Base-by-base conservation (phyloP, 495 filamentous ascomycete species). In the Annulohypoxylon bovei region DNA sequence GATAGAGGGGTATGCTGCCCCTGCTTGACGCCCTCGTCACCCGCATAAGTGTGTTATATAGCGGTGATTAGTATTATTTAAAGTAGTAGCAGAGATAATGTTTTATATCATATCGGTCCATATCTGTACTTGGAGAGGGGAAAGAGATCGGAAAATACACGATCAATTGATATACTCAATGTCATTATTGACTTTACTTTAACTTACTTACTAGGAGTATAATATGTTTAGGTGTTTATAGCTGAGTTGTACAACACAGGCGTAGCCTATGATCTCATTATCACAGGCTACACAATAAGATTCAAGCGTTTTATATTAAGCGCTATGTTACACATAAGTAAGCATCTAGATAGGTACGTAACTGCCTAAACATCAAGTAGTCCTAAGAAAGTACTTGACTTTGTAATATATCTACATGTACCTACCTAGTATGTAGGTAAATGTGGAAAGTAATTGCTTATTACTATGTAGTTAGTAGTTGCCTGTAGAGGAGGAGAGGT, bases 21-120 rank as follows among this genome's bases (percentile, higher is more conserved):
- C 32, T 59, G 40, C 16, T 35, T 28, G 57, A 58, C 37, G 62
- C 33, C 22, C 54, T 72, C 56, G 71, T 73, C 71, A 73, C 71
- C 66, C 50, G 71, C 71, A 73, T 73, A 70, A 73, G 71, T 60
- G 67, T 30, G 57, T 47, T 66, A 12, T 49, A 66, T 66, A 20
- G 63, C 44, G 57, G 44, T 63, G 32, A 20, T 9, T 28, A n/a
- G n/a, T n/a, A 30, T 33, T 66, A 27, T 23, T 28, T 56, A 47
- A 30, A 18, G 28, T 20, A 20, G 27, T 6, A 20, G n/a, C 44
- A 6, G 25, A 25, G 3, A 55, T 54, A 16, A 1, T 64, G 6
- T 50, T 47, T n/a, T 58, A 30, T 58, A 32, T 57, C 11, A 42
- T 40, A 28, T 44, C 2, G 11, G 12, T 42, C 28, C 4, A 25